A percentile compares a stretch with the other conserved stretches of the same genome.
Conservation (phyloP, 768 basidiomycete genomes). For the Boletus barrowsii region DNA sequence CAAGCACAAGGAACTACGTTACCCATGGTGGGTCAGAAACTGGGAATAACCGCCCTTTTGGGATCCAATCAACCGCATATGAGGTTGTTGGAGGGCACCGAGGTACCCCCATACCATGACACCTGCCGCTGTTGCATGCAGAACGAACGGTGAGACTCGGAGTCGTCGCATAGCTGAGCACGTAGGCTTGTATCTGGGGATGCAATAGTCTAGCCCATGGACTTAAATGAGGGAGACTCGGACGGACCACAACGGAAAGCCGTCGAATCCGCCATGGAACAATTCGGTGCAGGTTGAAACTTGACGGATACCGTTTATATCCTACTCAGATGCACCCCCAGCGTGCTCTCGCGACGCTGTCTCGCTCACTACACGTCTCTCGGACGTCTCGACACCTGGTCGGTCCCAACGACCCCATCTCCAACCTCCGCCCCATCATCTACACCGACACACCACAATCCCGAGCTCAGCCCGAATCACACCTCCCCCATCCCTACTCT, state of each 20-base stretch:
- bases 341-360: background rate
- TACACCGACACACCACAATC: constrained; percentile 53
- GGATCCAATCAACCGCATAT: constrained; percentile 32
- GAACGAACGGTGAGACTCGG: constrained; percentile 15
- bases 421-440: constrained; percentile 75
- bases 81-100: constrained; percentile 6
- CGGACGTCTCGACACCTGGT: constrained; percentile 40
- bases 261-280: no score
- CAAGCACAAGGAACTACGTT: background rate
- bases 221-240: no score
- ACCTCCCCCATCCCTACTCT: constrained; percentile 66
- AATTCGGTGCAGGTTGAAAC: no score
- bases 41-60: constrained; percentile 67
- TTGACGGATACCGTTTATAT: no score
- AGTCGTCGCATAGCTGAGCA: constrained; percentile 10
- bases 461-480: constrained; percentile 16
- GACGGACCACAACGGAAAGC: no score
- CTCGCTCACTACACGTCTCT: constrained; percentile 21
- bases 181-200: no score
- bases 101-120: constrained; percentile 39
- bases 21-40: constrained; percentile 79
- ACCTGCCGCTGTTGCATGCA: constrained; percentile 33
- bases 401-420: constrained; percentile 74
- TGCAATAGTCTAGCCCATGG: no score
- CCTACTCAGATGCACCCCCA: background rate